phyloP scores from a whole-genome alignment of 306 rosid species.

The Inga laurina region DNA sequence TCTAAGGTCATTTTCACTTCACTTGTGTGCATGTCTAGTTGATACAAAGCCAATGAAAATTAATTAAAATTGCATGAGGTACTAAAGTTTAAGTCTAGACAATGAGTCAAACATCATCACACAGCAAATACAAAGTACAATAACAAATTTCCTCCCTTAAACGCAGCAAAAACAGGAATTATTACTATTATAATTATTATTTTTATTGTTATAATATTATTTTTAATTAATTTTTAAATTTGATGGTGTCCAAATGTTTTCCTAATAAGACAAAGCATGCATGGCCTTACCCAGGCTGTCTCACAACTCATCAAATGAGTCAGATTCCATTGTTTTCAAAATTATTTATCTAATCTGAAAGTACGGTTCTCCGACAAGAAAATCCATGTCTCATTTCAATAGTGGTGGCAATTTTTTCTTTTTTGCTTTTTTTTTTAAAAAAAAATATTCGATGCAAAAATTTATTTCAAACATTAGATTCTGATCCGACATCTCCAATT shows the following conservation, averaged over 20 bases:
- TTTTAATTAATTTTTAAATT: not conserved
- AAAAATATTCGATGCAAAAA: not conserved
- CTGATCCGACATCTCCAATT: slow-evolving; percentile 9
- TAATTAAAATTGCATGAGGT: not conserved
- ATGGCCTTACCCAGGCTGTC: slow-evolving; percentile 48
- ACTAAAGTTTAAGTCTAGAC: slow-evolving; percentile 8
- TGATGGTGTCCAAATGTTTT: slow-evolving; percentile 8
- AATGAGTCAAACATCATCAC: not conserved
- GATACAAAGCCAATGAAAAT: not conserved
- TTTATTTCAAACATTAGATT: not conserved
- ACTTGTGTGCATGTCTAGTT: not conserved
- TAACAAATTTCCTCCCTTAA: not conserved
- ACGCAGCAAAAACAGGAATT: not conserved
- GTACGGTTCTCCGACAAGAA: slow-evolving; percentile 43
- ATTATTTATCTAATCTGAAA: slow-evolving; percentile 40
- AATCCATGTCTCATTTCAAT: slow-evolving; percentile 45
- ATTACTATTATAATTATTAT: not conserved
- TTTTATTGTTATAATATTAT: not conserved
- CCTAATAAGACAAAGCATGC: slow-evolving; percentile 20
- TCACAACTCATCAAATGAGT: slow-evolving; percentile 33
- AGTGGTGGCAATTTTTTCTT: not conserved
- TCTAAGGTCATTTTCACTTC: not conserved
- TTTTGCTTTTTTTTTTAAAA: not conserved
- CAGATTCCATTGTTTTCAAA: slow-evolving; percentile 39
- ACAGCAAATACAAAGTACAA: not conserved